phyloP scores from a whole-genome alignment of 2,329 filamentous ascomycete genomes.

The Parasarocladium wereldwijsianum region DNA sequence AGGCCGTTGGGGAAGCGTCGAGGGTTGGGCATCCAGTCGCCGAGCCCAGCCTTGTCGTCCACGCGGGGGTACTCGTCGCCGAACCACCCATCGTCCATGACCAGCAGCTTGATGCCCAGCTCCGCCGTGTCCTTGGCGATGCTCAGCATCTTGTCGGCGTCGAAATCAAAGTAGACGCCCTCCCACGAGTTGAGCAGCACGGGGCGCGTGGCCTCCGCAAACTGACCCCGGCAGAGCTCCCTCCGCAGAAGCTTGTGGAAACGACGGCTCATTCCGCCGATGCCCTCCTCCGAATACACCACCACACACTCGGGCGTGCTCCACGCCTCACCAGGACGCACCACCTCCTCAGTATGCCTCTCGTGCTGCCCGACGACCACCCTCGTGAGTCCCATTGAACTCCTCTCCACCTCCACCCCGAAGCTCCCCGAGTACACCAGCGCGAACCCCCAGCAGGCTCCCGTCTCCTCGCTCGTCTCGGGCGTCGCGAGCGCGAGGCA shows the following conservation, averaged over 20 bases:
- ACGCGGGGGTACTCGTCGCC: conserved; percentile 38
- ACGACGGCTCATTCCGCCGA: conserved; percentile 47
- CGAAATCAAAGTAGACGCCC: conserved; percentile 42
- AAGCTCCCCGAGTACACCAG: conserved; percentile 52
- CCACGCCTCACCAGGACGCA: conserved; percentile 40
- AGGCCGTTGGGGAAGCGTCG: conserved; percentile 43
- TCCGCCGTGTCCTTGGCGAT: conserved; percentile 41
- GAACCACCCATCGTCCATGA: conserved; percentile 55
- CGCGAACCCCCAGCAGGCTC: conserved; percentile 50
- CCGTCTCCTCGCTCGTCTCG: conserved; percentile 42
- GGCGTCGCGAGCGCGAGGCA: conserved; percentile 44
- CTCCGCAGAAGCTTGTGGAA: conserved; percentile 47
- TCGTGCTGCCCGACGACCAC: conserved; percentile 47
- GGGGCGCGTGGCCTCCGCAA: conserved; percentile 34
- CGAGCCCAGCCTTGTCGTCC: conserved; percentile 38
- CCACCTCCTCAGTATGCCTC: conserved; percentile 40
- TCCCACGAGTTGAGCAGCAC: conserved; percentile 53
- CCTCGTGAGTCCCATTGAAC: conserved; percentile 45
- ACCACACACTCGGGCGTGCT: conserved; percentile 48
- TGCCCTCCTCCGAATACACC: conserved; percentile 41
- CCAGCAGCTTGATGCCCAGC: conserved; percentile 45
- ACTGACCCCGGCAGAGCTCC: conserved; percentile 42
- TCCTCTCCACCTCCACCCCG: conserved; percentile 42
- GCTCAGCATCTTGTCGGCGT: conserved; percentile 37
- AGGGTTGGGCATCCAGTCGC: conserved; percentile 47